phyloP scores from a whole-genome alignment of 352 stramenopile genomes.

The Ophiocytium majus region DNA sequence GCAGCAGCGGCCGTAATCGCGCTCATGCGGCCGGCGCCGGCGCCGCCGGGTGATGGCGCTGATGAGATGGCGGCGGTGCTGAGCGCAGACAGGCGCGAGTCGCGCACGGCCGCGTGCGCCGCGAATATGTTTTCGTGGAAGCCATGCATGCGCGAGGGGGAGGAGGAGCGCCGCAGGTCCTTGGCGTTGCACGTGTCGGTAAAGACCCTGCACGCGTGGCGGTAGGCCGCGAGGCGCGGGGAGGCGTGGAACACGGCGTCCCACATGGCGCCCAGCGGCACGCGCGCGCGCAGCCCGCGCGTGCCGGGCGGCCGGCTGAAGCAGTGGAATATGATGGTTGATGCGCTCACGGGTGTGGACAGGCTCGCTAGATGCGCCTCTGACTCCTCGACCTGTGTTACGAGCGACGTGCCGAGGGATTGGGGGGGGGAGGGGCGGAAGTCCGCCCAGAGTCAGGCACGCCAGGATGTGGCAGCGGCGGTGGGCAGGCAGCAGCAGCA shows the following conservation, averaged over 20 bases:
- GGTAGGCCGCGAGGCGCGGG: not conserved
- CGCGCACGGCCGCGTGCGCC: not conserved
- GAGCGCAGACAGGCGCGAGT: too few species aligned
- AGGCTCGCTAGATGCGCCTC: not conserved
- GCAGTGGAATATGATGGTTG: not conserved
- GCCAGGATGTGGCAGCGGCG: too few species aligned
- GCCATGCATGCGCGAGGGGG: not conserved
- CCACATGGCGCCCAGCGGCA: conserved; percentile 2
- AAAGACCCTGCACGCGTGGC: not conserved
- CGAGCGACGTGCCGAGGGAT: too few species aligned
- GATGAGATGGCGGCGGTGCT: too few species aligned
- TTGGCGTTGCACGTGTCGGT: too few species aligned
- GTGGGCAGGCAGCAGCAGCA: too few species aligned
- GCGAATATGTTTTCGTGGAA: conserved; percentile 13
- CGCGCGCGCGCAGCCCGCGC: not conserved
- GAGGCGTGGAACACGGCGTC: not conserved
- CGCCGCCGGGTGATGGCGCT: too few species aligned
- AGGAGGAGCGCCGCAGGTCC: not conserved
- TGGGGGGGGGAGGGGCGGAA: too few species aligned
- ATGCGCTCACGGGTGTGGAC: not conserved
- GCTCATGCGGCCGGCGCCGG: too few species aligned
- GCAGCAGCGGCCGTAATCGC: too few species aligned
- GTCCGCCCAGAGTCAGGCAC: too few species aligned
- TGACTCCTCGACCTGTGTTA: too few species aligned
- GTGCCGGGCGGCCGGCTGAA: not conserved